These are phyloP conservation scores for Hanseniaspora guilliermondii DNA, from an alignment of 805 yeast genomes.

Conservation along the genomic window DNA sequence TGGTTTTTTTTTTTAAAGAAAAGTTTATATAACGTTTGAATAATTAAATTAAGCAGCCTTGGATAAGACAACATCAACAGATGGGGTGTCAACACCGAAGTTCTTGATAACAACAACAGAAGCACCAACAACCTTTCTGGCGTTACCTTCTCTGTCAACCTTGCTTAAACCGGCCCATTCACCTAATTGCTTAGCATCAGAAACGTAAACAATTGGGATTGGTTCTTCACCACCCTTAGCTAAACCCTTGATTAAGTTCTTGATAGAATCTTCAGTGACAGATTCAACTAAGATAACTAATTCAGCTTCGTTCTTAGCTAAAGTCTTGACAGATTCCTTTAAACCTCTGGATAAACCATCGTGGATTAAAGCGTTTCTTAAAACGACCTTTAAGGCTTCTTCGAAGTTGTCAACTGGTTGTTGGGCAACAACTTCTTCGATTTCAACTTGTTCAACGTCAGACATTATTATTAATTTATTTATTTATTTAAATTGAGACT, in stretches of 20 bases:
- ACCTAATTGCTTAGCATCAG: conserved; percentile 99
- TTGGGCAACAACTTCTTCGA: conserved; percentile 65
- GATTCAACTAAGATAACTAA: conserved; percentile 95
- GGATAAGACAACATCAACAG: conserved; percentile 83
- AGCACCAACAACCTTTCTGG: conserved; percentile 99
- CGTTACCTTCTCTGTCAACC: conserved; percentile 99
- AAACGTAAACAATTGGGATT: conserved; percentile 96
- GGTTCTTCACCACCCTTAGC: conserved; percentile 95
- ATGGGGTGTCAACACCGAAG: conserved; percentile 99
- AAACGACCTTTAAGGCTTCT: conserved; percentile 95
- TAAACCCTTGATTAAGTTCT: conserved; percentile 96
- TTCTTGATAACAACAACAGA: conserved; percentile 98
- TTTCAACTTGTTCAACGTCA: conserved; percentile 77
- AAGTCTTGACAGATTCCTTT: conserved; percentile 99
- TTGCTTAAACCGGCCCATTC: conserved; percentile 99
- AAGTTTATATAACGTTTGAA: conserved; percentile 10
- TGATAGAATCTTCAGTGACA: conserved; percentile 93
- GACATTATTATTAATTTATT: conserved; percentile 44
- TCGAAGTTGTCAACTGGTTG: conserved; percentile 87
- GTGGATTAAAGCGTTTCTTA: conserved; percentile 94
- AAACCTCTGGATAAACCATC: conserved; percentile 99
- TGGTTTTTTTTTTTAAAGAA: background rate
- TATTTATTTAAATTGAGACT: conserved; percentile 36
- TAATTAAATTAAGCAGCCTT: conserved; percentile 11
- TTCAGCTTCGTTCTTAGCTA: conserved; percentile 94